phyloP scores from a whole-genome alignment of 2,329 filamentous ascomycete species.

The Pseudogymnoascus sp. region DNA sequence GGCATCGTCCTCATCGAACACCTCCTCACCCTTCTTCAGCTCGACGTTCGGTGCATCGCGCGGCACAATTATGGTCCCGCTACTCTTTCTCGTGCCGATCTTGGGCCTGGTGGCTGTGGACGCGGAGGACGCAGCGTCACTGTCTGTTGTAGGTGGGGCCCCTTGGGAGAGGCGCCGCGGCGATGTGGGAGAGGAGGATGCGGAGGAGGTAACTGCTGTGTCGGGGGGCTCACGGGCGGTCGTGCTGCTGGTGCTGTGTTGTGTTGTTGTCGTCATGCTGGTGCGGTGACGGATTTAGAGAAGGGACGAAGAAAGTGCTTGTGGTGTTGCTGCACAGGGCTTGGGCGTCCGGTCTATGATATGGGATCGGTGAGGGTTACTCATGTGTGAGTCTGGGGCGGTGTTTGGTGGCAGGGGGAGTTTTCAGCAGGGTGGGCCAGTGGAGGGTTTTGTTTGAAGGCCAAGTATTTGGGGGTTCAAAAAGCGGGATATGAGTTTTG shows the following conservation, averaged over 20 bases:
- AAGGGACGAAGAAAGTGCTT: slow-evolving; percentile 3
- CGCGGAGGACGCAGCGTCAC: slow-evolving; percentile 7
- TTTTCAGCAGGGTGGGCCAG: slow-evolving; percentile 1
- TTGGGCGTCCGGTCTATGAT: slow-evolving; percentile 5
- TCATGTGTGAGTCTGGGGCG: slow-evolving; percentile 6
- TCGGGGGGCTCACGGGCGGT: slow-evolving; percentile 5
- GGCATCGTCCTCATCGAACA: slow-evolving; percentile 76
- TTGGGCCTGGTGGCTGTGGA: slow-evolving; percentile 37
- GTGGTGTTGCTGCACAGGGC: neutral
- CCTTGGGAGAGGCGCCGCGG: slow-evolving; percentile 7
- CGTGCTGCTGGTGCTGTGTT: slow-evolving; percentile 8
- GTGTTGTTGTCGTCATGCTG: slow-evolving; percentile 8
- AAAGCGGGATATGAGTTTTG: neutral
- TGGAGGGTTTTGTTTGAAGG: neutral
- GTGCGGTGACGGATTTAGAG: slow-evolving; percentile 8
- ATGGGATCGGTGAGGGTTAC: slow-evolving; percentile 9
- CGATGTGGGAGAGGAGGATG: neutral
- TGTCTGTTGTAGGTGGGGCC: slow-evolving; percentile 1
- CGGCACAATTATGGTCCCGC: slow-evolving; percentile 74
- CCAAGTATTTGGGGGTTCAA: neutral
- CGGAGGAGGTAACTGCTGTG: slow-evolving; percentile 1
- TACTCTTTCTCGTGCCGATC: slow-evolving; percentile 66
- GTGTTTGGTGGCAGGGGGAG: neutral
- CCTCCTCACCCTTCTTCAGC: slow-evolving; percentile 55
- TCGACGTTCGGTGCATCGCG: slow-evolving; percentile 68